A percentile compares a stretch with the other conserved stretches of the same genome.
Conservation (phyloP, 192 early-diverging fungal genomes). For the Gaertneriomyces semiglobifer region DNA sequence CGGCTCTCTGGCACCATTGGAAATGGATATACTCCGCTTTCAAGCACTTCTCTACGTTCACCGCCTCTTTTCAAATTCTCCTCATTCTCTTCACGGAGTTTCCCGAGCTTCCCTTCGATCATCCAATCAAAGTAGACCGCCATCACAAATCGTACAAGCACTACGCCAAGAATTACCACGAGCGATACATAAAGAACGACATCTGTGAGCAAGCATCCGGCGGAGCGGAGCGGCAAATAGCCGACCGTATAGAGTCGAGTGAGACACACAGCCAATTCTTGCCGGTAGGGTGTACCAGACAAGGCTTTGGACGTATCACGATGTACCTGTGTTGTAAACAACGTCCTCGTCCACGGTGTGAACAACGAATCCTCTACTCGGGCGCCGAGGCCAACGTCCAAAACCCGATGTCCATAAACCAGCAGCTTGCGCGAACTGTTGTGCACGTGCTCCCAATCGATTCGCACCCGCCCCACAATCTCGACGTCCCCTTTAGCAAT, state of each 20-base stretch:
- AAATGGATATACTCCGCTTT: conserved; percentile 26
- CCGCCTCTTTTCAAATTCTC: neutral
- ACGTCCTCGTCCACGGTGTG: conserved; percentile 18
- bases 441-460: conserved; percentile 32
- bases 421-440: conserved; percentile 22
- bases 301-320: conserved; percentile 24
- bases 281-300: conserved; percentile 10
- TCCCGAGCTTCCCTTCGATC: conserved; percentile 71
- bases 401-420: conserved; percentile 32
- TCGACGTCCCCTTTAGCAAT: conserved; percentile 1
- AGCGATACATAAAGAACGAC: conserved; percentile 40
- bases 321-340: conserved; percentile 22
- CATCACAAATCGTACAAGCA: conserved; percentile 55
- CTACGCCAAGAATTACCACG: conserved; percentile 34
- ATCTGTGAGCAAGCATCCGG: conserved; percentile 37
- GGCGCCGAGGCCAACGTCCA: conserved; percentile 39
- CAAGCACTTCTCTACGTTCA: conserved; percentile 7
- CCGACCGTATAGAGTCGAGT: conserved; percentile 29
- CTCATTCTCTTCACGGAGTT: conserved; percentile 41
- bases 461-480: conserved; percentile 27
- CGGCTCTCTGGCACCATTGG: conserved; percentile 18
- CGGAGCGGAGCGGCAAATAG: conserved; percentile 18
- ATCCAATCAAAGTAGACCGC: conserved; percentile 82
- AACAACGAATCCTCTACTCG: conserved; percentile 13
- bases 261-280: conserved; percentile 29